Conservation (phyloP, 2,329 filamentous ascomycete species). For the Colletotrichum nymphaeae region DNA sequence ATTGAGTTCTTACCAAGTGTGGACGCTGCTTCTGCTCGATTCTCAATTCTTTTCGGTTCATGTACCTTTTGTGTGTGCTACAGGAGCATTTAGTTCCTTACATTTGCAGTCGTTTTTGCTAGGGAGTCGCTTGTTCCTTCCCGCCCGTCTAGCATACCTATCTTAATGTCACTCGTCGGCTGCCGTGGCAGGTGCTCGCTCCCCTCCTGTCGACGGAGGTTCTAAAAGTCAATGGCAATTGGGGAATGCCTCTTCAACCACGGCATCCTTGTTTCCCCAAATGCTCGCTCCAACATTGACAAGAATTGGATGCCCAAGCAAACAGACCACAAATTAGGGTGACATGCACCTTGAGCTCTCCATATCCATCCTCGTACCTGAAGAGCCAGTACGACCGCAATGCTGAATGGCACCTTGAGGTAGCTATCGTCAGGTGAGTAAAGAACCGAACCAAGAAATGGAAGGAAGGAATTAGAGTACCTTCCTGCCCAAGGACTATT, state of each 20-base stretch:
- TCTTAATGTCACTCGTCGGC: background rate
- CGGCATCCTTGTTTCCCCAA: background rate
- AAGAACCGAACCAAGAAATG: background rate
- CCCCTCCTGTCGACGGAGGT: too few relatives aligned
- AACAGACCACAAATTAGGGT: background rate
- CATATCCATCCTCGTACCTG: background rate
- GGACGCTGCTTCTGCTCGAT: background rate
- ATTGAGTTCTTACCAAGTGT: background rate
- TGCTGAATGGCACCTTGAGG: background rate
- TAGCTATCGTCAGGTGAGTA: background rate
- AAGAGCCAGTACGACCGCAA: background rate
- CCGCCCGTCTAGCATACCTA: background rate
- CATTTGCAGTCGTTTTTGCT: background rate
- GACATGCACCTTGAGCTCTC: background rate
- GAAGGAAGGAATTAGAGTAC: background rate
- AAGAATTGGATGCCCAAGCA: background rate
- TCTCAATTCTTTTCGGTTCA: background rate
- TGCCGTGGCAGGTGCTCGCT: background rate
- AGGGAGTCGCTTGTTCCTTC: background rate
- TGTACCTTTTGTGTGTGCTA: background rate
- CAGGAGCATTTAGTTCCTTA: background rate
- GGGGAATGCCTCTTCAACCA: too few relatives aligned
- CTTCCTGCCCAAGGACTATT: background rate
- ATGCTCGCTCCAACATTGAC: background rate
- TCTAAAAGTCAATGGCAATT: background rate